phyloP scores from a whole-genome alignment of 345 rosid species.

The Gossypioides kirkii region DNA sequence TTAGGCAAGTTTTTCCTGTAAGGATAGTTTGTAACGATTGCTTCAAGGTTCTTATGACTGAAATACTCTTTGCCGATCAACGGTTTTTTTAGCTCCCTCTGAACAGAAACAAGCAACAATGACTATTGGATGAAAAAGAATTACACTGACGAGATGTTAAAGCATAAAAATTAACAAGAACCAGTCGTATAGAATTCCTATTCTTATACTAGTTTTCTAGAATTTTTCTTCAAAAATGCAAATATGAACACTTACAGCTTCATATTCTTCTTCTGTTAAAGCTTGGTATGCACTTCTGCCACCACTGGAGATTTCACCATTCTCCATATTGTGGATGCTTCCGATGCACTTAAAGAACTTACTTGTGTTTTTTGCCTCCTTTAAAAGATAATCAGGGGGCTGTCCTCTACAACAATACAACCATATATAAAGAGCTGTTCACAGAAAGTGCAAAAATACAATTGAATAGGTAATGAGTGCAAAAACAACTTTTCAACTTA shows the following conservation, averaged over 20 bases:
- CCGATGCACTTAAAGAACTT: constrained; percentile 94
- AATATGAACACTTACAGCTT: constrained; percentile 60
- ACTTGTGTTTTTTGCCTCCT: constrained; percentile 81
- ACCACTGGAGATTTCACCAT: constrained; percentile 49
- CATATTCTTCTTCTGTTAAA: constrained; percentile 78
- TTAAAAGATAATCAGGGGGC: constrained; percentile 91
- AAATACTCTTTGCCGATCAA: constrained; percentile 92
- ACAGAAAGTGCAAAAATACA: constrained; percentile 15
- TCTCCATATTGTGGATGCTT: constrained; percentile 64
- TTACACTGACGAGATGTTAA: neutral
- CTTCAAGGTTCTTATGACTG: constrained; percentile 86
- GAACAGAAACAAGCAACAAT: constrained; percentile 25
- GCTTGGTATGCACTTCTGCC: constrained; percentile 66
- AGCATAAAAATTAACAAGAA: neutral
- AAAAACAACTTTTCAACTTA: neutral
- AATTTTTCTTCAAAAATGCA: constrained; percentile 11
- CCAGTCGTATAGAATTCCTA: constrained; percentile 2
- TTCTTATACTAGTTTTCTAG: neutral
- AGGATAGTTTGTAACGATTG: constrained; percentile 79
- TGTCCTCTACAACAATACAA: constrained; percentile 61
- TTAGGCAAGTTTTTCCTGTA: constrained; percentile 68
- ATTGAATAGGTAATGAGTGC: neutral
- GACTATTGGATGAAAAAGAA: constrained; percentile 10
- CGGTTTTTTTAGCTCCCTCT: constrained; percentile 90
- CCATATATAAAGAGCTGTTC: constrained; percentile 26